Conservation (phyloP, 1,284 basidiomycete genomes). For the Microbotryum violaceum region DNA sequence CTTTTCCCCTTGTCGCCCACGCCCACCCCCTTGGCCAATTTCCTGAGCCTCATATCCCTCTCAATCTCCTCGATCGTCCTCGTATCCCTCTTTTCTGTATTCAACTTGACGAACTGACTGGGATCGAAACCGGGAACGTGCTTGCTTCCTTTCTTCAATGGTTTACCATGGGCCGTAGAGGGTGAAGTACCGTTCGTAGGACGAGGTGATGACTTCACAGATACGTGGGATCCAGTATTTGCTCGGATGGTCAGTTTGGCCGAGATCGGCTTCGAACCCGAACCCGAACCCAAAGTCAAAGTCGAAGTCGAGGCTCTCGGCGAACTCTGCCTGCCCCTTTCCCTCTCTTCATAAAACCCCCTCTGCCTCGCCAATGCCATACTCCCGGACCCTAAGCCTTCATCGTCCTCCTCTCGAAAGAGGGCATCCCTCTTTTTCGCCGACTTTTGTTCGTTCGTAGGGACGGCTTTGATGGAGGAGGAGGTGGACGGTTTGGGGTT, state of each 20-base stretch:
- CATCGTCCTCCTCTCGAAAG: constrained; percentile 22
- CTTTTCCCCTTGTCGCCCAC: neutral
- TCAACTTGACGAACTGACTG: constrained; percentile 19
- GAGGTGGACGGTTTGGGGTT: constrained; percentile 4
- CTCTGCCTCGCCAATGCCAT: constrained; percentile 16
- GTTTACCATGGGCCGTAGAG: neutral
- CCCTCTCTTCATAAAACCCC: neutral
- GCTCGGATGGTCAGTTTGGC: neutral
- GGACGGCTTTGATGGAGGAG: neutral
- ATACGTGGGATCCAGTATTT: neutral
- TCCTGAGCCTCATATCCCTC: constrained; percentile 27
- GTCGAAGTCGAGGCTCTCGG: too few relatives aligned
- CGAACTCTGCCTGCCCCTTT: too few relatives aligned
- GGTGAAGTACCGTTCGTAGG: neutral
- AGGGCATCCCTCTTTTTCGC: constrained; percentile 13
- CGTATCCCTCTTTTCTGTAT: constrained; percentile 31
- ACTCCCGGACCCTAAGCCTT: constrained; percentile 13
- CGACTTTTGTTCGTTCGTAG: constrained; percentile 19
- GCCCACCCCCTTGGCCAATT: neutral
- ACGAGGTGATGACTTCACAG: too few relatives aligned
- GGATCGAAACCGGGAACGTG: constrained; percentile 20
- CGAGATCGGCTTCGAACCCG: neutral
- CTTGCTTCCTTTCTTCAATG: constrained; percentile 9
- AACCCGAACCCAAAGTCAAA: neutral
- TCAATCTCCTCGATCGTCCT: constrained; percentile 37